Evolutionary conservation across 495 filamentous ascomycete genomes (phyloP), one percentile per base, ranked within the genome.

Genomic region (Neurospora discreta): DNA sequence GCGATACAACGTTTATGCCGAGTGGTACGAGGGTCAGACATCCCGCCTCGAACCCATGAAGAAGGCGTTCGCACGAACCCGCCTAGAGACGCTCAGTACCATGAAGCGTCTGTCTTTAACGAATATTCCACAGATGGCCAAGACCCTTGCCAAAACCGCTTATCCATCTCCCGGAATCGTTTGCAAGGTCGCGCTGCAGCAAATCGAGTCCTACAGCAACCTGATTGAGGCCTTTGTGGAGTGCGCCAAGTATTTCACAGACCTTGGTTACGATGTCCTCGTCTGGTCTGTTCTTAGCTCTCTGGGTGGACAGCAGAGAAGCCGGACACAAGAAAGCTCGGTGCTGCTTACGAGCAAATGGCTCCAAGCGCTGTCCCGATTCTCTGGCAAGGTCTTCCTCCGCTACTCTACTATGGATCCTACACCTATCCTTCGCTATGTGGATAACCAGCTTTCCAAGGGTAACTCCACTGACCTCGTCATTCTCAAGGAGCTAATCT

Each of bases 181-280:
- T 36, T 96, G 97, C 82, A 89, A 89, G 75, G 89, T 94, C 52
- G 92, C 93, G 13, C 87, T 98, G 70, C 87, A 85, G 40, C 93
- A 97, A 76, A 93, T 97, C 65, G 93, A 98, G 80, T 87, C 90
- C 0, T 98, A 98, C 79, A 91, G 91, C 77, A 98, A 98, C 77
- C 86, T 98, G 41, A 94, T 95, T 71, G 93, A 97, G 71, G 91
- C 91, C 10, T 91, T 99, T 69, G 93, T 98, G 39, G 93, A 97
- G 78, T 97, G 93, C 76, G 93, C 91, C 39, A 90, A 92, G 74
- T 97, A 97, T 76, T 97, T 98, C 77, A 97, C 95, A 2, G 89
- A 91, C 70, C 86, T 98, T 38, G 95, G 90, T 1, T 97, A 97
- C 77, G 96, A 99, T 78, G 91, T 98, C 46, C 85, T 98, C 70